Percentiles rank a stretch among this genome's conserved stretches.
These are phyloP conservation scores for Silene latifolia DNA, from an alignment of 148 eudicot genomes.

Conservation along the genomic window DNA sequence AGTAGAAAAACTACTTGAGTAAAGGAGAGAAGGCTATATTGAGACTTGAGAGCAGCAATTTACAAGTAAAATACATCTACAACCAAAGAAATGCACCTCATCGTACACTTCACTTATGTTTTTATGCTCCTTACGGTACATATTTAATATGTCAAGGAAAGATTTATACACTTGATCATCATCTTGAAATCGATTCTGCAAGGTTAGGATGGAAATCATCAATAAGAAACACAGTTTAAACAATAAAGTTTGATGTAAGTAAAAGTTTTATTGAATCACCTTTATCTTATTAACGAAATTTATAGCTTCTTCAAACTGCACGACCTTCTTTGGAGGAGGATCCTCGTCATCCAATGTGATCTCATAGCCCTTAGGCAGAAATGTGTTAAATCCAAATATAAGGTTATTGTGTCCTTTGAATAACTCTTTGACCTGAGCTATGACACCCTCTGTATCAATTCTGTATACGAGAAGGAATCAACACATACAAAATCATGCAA, in stretches of 20 bases:
- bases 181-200: conserved; percentile 82
- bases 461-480: conserved; percentile 39
- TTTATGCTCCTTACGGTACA: conserved; percentile 92
- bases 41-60: too few species aligned
- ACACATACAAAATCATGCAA: conserved; percentile 1
- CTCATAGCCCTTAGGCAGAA: conserved; percentile 96
- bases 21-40: too few species aligned
- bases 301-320: conserved; percentile 96
- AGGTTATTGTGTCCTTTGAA: conserved; percentile 90
- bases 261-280: conserved; percentile 34
- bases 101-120: conserved; percentile 81
- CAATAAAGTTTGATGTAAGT: neutral
- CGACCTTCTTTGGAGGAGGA: conserved; percentile 68
- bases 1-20: neutral
- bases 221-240: neutral
- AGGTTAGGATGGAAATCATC: neutral
- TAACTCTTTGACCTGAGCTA: conserved; percentile 82
- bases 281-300: conserved; percentile 97
- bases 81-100: conserved; percentile 50
- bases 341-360: conserved; percentile 76
- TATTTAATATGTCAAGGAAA: conserved; percentile 85
- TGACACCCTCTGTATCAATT: conserved; percentile 91
- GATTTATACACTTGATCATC: conserved; percentile 93
- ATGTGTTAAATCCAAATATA: conserved; percentile 89
- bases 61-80: conserved; percentile 14